Base-by-base conservation (phyloP, 2,329 filamentous ascomycete species). In the Penicillium janthinellum region DNA sequence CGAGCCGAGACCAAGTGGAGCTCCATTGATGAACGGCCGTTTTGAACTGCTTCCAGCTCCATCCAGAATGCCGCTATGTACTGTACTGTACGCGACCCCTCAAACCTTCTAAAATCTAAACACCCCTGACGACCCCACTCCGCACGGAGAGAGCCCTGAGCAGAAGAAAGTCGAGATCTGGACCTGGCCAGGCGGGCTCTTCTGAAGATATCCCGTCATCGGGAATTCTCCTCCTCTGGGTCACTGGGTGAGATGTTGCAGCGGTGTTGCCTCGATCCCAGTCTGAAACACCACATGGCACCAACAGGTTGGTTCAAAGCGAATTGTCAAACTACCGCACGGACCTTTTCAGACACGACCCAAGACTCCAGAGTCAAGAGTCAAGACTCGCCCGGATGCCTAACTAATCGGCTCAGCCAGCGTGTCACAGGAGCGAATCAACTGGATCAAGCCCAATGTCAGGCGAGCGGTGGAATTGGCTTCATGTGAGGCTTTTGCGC, bases 211-310 rank as follows among this genome's bases (percentile, higher is more conserved):
- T 25, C 11, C 44, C 25, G 15, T 47, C 44, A 47, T 31, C 7
- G 25, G n/a, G 7, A 25, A n/a, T n/a, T 31, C 25, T 47, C 10
- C 10, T n/a, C 11, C 22, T n/a, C 25, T 25, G 44, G 44, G 22
- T 17, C 25, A 47, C 25, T 25, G 44, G 44, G 22, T 17, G 44
- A 47, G 44, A 31, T 47, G 25, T 47, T 31, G 15, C 25, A 41
- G 15, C 38, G 38, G 41, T 47, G 7, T 25, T 47, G 44, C 25
- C 25, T 47, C 42, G 5, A 14, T 31, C 15, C 41, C 34, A 31
- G 60, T 62, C 58, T 65, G 63, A 65, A 63, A 65, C 61, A 63
- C 57, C 60, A 64, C 62, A 62, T 64, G 61, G 63, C 51, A 51
- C 47, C 47, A 49, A 35, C 47, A 35, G 47, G 31, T 35, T 53